Conservation (phyloP, 257 asterid species). For the Penstemon newberryi region DNA sequence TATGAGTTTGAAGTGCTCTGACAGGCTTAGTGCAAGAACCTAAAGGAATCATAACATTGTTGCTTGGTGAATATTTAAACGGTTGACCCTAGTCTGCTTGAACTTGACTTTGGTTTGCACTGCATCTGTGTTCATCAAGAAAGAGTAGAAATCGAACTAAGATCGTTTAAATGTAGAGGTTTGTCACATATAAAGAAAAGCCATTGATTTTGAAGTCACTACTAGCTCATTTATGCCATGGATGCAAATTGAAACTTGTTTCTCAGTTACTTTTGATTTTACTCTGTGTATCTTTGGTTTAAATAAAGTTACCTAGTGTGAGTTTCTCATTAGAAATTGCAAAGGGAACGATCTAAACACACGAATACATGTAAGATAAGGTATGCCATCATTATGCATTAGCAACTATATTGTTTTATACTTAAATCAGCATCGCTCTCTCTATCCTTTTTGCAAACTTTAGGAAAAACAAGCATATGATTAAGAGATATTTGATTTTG, state of each 20-base stretch:
- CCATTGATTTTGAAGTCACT: background rate
- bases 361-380: background rate
- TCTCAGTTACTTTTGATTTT: background rate
- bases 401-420: conserved; percentile 6
- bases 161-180: background rate
- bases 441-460: conserved; percentile 4
- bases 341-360: background rate
- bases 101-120: background rate
- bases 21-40: too few relatives aligned
- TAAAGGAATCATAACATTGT: background rate
- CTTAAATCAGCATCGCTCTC: conserved; percentile 7
- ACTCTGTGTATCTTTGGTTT: background rate
- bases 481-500: too few relatives aligned
- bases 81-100: background rate
- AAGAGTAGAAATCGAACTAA: background rate
- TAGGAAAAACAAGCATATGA: background rate
- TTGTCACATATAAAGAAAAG: background rate
- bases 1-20: too few relatives aligned
- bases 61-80: background rate
- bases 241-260: conserved; percentile 7
- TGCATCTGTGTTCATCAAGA: background rate
- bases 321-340: background rate
- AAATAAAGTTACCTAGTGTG: background rate
- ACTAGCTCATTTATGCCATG: conserved; percentile 6
- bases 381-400: background rate